Evolutionary conservation across 2,329 filamentous ascomycete genomes (phyloP).

Genomic region (Aspergillus awamori): DNA sequence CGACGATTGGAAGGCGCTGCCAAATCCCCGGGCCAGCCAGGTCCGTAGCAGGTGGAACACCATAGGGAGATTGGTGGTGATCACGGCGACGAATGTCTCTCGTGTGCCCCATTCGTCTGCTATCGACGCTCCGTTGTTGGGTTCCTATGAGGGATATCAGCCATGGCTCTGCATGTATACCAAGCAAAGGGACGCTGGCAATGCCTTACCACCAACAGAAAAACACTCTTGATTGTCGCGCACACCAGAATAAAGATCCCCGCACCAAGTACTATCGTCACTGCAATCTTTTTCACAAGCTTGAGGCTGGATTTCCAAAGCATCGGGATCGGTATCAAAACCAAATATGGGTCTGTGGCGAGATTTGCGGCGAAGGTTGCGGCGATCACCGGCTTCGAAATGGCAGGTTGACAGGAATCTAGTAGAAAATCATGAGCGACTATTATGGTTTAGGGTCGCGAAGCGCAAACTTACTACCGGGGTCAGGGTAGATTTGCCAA

Average conservation of each 20-base stretch:
- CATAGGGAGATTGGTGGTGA: constrained; percentile 44
- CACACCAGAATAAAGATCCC: constrained; percentile 57
- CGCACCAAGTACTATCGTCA: constrained; percentile 56
- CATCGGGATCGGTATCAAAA: constrained; percentile 60
- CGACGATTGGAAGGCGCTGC: constrained; percentile 42
- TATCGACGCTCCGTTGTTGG: constrained; percentile 34
- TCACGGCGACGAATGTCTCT: constrained; percentile 45
- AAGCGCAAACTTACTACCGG: constrained; percentile 49
- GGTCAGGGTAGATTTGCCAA: constrained; percentile 62
- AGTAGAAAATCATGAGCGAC: constrained; percentile 6
- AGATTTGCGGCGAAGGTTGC: constrained; percentile 55
- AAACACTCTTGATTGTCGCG: constrained; percentile 55
- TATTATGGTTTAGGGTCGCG: not conserved
- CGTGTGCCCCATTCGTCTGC: constrained; percentile 43
- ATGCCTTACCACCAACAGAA: constrained; percentile 45
- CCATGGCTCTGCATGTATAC: not conserved
- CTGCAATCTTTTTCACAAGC: constrained; percentile 52
- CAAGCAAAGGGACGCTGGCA: not conserved
- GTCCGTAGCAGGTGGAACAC: constrained; percentile 47
- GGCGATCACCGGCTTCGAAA: constrained; percentile 53
- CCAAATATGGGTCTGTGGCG: constrained; percentile 59
- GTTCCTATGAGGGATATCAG: constrained; percentile 25
- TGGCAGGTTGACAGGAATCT: constrained; percentile 53
- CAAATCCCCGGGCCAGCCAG: constrained; percentile 43
- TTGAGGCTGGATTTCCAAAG: constrained; percentile 55